Percentiles rank a stretch among this genome's conserved stretches.
Conservation (phyloP, 192 early-diverging fungal genomes). For the Geranomyces variabilis region DNA sequence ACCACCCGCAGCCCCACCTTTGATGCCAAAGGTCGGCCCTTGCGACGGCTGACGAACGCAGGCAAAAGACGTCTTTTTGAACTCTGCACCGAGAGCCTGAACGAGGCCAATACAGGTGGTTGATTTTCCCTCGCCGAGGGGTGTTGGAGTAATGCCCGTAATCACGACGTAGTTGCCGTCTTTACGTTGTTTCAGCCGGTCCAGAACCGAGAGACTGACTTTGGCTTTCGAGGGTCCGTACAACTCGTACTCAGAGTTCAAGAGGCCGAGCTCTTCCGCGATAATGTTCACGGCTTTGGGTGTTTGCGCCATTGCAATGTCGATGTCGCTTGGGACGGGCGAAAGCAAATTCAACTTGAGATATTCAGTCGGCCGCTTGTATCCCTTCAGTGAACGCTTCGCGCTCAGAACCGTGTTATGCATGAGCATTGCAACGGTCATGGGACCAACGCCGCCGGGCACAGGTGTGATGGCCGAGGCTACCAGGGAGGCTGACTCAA, state of each 20-base stretch:
- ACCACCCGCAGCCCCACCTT: conserved; percentile 96
- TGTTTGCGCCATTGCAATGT: conserved; percentile 85
- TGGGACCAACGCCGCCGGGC: conserved; percentile 98
- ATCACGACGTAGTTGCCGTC: conserved; percentile 94
- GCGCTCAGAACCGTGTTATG: conserved; percentile 84
- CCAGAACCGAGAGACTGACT: conserved; percentile 77
- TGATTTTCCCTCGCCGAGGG: conserved; percentile 98
- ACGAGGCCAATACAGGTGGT: conserved; percentile 94
- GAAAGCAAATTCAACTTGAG: conserved; percentile 66
- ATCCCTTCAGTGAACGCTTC: conserved; percentile 66
- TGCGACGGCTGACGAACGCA: conserved; percentile 99
- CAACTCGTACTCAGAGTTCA: conserved; percentile 75
- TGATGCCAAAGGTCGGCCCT: conserved; percentile 99
- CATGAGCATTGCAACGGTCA: conserved; percentile 99
- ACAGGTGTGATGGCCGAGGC: conserved; percentile 92
- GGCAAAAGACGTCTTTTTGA: conserved; percentile 85
- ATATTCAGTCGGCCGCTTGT: conserved; percentile 48
- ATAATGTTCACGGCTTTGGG: conserved; percentile 83
- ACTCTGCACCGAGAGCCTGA: conserved; percentile 94
- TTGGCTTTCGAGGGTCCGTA: conserved; percentile 93
- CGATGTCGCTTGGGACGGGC: conserved; percentile 94
- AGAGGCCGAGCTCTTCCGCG: conserved; percentile 83
- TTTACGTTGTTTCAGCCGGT: conserved; percentile 76
- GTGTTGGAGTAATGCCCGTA: conserved; percentile 97
- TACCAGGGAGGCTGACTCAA: conserved; percentile 63